Base-by-base conservation (phyloP, 108 stramenopile species). In the Cyclotella kingstonii region DNA sequence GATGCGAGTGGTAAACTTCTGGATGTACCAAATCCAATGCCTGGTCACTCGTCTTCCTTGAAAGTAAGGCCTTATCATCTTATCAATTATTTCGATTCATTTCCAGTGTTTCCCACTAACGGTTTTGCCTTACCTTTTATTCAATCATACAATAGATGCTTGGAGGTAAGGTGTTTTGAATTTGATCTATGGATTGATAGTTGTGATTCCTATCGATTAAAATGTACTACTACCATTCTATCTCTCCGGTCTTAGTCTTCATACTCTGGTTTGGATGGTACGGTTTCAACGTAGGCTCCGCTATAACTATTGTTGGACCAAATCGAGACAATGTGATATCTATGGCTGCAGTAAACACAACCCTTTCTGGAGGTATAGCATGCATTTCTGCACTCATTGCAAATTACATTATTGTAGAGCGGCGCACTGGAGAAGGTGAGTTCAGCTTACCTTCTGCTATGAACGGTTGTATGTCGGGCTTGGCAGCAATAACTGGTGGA, bases 231-330 rank as follows among this genome's bases (percentile, higher is more conserved):
- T n/a, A 28, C 5, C 9, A 11, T 33, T 52, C 51, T 6, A n/a
- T 8, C 2, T 18, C 21, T 22, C 14, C 43, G 28, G 58, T 69
- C 15, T 61, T 72, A 17, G 87, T 86, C 4, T 85, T 97, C 77
- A 80, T 97, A 44, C 80, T 97, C 3, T 95, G 94, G 94, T 89
- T 93, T 72, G 94, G 93, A 14, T 90, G 95, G 96, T 93, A 84
- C 43, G 92, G 92, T n/a, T 96, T 95, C 79, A 96, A 95, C 75
- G 67, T 71, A 9, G 91, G 84, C n/a, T 84, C 84, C 22, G 85
- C 90, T 19, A 50, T 89, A n/a, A 50, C 58, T 19, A 65, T 94
- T 8, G 57, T 45, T n/a, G 47, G 54, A 1, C 22, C 28, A 14
- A 59, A 41, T 43, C 42, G 51, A 10, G 18, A 35, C 19, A n/a